Evolutionary conservation across 768 basidiomycete species (phyloP), one percentile per base, ranked within the genome.

Genomic region (Gautieria morchelliformis): DNA sequence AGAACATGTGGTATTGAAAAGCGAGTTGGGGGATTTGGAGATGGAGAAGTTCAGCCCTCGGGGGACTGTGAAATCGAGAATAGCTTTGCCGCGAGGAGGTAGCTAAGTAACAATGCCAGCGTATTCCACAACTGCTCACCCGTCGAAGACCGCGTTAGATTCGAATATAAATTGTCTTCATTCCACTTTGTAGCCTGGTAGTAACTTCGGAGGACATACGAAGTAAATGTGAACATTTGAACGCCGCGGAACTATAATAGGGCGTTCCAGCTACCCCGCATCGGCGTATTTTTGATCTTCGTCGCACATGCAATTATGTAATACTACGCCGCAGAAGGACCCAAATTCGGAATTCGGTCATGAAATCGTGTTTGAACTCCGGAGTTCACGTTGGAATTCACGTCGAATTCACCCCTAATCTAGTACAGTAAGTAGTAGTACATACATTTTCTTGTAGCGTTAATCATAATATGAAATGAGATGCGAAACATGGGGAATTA

Each of bases 171-270:
- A 65, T 95, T 95, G 70, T 97, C 94, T 67, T 95, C 91, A 64
- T 93, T 93, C 95, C 95, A 98, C 60, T 91, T 89, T 33, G 92
- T 96, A n/a, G 83, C 84, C 62, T 81, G 80, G 75, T 92, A 93
- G 71, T 95, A 97, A 68, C 79, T 85, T 61, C 87, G 85, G 39
- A 97, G 76, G 57, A 97, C 86, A 72, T 92, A 90, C 14, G 88
- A 81, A 40, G 89, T 85, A 65, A 92, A 92, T 6, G 90, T 87
- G 71, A 90, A 87, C 90, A 92, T 90, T 52, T 58, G 8, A 53
- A 42, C 37, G 40, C 35, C 40, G 33, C 52, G 40, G 52, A 37
- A 53, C 3, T 33, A 37, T 5, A 27, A 27, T 27, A 27, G 27
- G n/a, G n/a, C n/a, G n/a, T n/a, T n/a, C n/a, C n/a, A n/a, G n/a